Conservation (phyloP, 164 flowering plant genomes). For the Annona squamosa region DNA sequence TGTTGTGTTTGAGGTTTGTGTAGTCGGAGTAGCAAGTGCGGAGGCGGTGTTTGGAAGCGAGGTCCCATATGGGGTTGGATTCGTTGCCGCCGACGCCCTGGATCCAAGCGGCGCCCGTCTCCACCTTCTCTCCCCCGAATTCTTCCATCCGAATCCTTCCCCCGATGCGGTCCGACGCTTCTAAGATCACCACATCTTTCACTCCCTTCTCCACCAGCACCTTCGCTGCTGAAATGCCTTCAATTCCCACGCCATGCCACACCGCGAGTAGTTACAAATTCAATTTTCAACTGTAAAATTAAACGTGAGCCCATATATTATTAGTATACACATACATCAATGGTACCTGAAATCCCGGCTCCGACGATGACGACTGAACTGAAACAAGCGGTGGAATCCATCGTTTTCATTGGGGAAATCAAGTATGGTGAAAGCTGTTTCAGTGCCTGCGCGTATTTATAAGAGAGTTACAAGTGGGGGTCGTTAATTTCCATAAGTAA, state of each 20-base stretch:
- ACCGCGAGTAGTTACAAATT: too few species aligned
- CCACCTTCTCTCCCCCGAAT: constrained; percentile 67
- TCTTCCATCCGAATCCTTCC: constrained; percentile 73
- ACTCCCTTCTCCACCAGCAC: constrained; percentile 70
- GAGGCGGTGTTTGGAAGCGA: constrained; percentile 46
- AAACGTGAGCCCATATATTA: too few species aligned
- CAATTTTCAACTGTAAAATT: too few species aligned
- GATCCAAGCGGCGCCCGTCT: constrained; percentile 98
- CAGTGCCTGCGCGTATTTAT: too few species aligned
- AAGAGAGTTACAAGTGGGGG: too few species aligned
- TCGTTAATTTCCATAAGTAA: too few species aligned
- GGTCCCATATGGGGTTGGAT: constrained; percentile 85
- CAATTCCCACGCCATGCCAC: not conserved
- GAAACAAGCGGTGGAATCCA: constrained; percentile 41
- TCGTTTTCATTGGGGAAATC: constrained; percentile 1
- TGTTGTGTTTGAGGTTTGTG: constrained; percentile 79
- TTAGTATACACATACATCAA: too few species aligned
- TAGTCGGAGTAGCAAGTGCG: constrained; percentile 81
- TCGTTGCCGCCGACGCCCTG: constrained; percentile 87
- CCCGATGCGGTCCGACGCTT: constrained; percentile 80
- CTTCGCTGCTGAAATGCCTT: constrained; percentile 86
- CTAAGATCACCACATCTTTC: constrained; percentile 68
- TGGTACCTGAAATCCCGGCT: constrained; percentile 76
- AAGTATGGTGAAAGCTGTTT: too few species aligned
- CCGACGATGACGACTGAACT: constrained; percentile 75